These are phyloP conservation scores for Auricularia cornea DNA, from an alignment of 768 basidiomycete genomes.

Conservation along the genomic window DNA sequence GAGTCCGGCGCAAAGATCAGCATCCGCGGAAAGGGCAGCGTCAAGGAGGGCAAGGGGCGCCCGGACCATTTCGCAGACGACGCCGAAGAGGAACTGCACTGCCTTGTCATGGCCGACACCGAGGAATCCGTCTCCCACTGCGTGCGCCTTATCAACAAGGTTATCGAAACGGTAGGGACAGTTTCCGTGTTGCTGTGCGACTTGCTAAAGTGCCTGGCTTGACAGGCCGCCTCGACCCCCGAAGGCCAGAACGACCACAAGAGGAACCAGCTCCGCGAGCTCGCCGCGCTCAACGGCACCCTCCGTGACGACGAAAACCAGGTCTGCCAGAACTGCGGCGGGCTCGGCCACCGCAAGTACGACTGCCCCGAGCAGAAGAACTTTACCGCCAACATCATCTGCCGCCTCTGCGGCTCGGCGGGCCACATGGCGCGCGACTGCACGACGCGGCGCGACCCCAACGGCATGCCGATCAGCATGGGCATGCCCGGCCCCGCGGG, in stretches of 20 bases:
- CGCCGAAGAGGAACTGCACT: conserved; percentile 97
- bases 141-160: conserved; percentile 92
- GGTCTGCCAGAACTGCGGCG: conserved; percentile 94
- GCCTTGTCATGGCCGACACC: conserved; percentile 86
- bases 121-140: conserved; percentile 88
- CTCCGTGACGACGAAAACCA: conserved; percentile 99
- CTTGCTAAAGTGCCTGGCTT: conserved; percentile 4
- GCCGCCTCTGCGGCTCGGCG: conserved; percentile 94
- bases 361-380: conserved; percentile 98
- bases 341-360: conserved; percentile 94
- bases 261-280: conserved; percentile 94
- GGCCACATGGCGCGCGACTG: conserved; percentile 99
- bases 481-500: conserved; percentile 6
- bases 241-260: conserved; percentile 99
- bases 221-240: conserved; percentile 92
- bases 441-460: conserved; percentile 85
- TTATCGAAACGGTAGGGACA: conserved; percentile 86
- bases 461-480: conserved; percentile 21
- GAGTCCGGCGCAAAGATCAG: conserved; percentile 98
- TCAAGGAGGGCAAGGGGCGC: conserved; percentile 96
- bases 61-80: conserved; percentile 93
- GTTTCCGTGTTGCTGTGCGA: not conserved
- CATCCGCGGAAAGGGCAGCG: conserved; percentile 95
- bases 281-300: conserved; percentile 96
- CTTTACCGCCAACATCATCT: conserved; percentile 99